phyloP scores from a whole-genome alignment of 352 stramenopile species.

The Pythium dissimile region DNA sequence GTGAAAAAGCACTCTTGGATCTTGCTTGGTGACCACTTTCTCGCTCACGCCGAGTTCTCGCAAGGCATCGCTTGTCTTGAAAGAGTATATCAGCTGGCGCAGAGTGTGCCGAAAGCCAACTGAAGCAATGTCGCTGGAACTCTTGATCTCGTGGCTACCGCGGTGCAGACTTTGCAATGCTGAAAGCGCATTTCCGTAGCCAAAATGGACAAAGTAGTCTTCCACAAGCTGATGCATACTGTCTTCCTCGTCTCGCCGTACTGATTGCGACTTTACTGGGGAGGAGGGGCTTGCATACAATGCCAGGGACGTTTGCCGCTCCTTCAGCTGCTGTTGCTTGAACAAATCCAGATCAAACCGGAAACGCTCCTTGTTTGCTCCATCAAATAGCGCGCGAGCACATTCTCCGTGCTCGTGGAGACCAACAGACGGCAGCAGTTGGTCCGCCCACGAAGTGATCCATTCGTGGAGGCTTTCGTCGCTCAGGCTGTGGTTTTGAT shows the following conservation, averaged over 20 bases:
- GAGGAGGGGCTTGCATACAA: slow-evolving; percentile 2
- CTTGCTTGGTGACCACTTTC: background rate
- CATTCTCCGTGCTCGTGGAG: slow-evolving; percentile 45
- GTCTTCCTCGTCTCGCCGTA: slow-evolving; percentile 5
- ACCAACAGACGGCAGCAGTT: slow-evolving; percentile 41
- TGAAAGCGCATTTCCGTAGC: slow-evolving; percentile 9
- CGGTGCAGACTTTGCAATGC: slow-evolving; percentile 7
- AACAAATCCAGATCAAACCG: slow-evolving; percentile 48
- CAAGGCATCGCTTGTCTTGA: slow-evolving; percentile 9
- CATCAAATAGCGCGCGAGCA: slow-evolving; percentile 22
- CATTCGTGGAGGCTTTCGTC: slow-evolving; percentile 3
- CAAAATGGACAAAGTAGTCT: slow-evolving; percentile 23
- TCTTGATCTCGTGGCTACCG: background rate
- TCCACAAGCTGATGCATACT: slow-evolving; percentile 16
- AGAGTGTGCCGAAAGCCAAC: slow-evolving; percentile 4
- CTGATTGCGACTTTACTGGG: background rate
- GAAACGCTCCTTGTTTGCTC: slow-evolving; percentile 26
- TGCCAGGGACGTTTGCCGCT: slow-evolving; percentile 35
- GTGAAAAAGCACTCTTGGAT: background rate
- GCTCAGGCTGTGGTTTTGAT: slow-evolving; percentile 2
- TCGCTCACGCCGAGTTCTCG: background rate
- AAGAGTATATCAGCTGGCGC: slow-evolving; percentile 11
- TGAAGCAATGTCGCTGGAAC: background rate
- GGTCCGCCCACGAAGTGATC: slow-evolving; percentile 11
- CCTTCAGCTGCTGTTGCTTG: slow-evolving; percentile 39